Evolutionary conservation across 2,329 filamentous ascomycete species (phyloP), one percentile per base, ranked within the genome.

Genomic region (Botryotinia globosa): DNA sequence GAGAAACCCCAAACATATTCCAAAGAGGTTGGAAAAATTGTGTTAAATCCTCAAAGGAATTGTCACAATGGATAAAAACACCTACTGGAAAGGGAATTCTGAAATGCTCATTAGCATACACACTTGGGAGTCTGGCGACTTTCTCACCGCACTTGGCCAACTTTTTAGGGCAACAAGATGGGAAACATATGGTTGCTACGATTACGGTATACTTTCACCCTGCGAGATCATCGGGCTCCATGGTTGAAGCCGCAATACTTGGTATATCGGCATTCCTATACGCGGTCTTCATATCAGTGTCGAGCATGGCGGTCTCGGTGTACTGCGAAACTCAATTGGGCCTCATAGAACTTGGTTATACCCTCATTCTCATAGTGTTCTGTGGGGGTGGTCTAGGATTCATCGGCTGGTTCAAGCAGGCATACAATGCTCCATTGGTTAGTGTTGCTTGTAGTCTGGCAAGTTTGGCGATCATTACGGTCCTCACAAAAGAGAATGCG

Each of bases 141-240:
- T 96, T 97, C 78, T 90, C 93, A 75, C 88, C 91, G 3, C 87
- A 87, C 4, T 85, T 97, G 72, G 90, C 94, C 25, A 84, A 86
- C 12, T 88, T 94, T 72, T 85, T 98, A 25, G 95, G 95, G 87
- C 75, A 91, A 75, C 92, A 94, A 79, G 94, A 97, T 82, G 94
- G 94, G 68, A 98, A 98, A 80, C 95, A 98, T 82, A 91, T 97
- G 79, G 94, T 97, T 69, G 94, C 94, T 45, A 98, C 95, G 3
- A 89, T 98, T 73, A 97, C 94, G 0, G 94, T 98, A 18, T 98
- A 97, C 80, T 98, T 98, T 79, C 94, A 98, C 81, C 94, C 95
- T 7, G 93, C 94, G 9, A 87, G 95, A 73, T 93, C 93, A 29
- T 88, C 91, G 39, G 95, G 95, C 0, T 96, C 92, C 76, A 97